These are phyloP conservation scores for Mayamaea pseudoterrestris DNA, from an alignment of 108 stramenopile genomes.

Conservation along the genomic window DNA sequence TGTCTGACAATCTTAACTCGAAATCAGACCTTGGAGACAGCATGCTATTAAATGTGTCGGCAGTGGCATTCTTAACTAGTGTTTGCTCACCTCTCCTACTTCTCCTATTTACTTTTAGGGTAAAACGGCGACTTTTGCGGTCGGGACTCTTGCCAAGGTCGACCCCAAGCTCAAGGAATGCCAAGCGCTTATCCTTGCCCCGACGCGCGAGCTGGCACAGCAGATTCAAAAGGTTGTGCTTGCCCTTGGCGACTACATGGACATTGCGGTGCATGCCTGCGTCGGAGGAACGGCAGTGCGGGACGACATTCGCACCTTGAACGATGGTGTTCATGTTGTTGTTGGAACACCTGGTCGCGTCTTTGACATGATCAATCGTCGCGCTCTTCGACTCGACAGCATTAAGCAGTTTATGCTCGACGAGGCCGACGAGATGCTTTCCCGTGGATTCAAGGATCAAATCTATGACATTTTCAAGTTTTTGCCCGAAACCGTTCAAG, in stretches of 20 bases:
- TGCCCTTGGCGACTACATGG: conserved; percentile 98
- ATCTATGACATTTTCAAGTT: conserved; percentile 99
- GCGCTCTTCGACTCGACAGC: conserved; percentile 85
- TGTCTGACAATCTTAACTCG: conserved; percentile 77
- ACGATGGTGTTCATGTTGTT: conserved; percentile 96
- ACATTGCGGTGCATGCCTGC: conserved; percentile 94
- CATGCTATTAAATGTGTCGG: background rate
- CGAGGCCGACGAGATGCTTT: conserved; percentile 99
- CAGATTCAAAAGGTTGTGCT: conserved; percentile 99
- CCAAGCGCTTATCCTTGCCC: conserved; percentile 96
- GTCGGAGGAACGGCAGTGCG: conserved; percentile 99
- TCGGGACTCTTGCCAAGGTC: conserved; percentile 93
- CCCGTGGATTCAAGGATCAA: conserved; percentile 99
- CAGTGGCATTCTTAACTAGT: background rate
- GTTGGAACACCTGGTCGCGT: conserved; percentile 99
- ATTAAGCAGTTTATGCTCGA: conserved; percentile 97
- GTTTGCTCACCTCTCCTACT: conserved; percentile 5
- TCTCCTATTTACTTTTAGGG: conserved; percentile 41
- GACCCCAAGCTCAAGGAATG: conserved; percentile 85
- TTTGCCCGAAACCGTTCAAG: conserved; percentile 97
- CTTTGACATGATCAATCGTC: conserved; percentile 98
- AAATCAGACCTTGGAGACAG: conserved; percentile 66
- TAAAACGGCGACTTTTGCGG: conserved; percentile 98
- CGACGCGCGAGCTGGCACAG: conserved; percentile 98
- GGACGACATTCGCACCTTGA: conserved; percentile 98